These are phyloP conservation scores for Pyrus hybrid DNA, from an alignment of 331 rosid species.

Conservation along the genomic window DNA sequence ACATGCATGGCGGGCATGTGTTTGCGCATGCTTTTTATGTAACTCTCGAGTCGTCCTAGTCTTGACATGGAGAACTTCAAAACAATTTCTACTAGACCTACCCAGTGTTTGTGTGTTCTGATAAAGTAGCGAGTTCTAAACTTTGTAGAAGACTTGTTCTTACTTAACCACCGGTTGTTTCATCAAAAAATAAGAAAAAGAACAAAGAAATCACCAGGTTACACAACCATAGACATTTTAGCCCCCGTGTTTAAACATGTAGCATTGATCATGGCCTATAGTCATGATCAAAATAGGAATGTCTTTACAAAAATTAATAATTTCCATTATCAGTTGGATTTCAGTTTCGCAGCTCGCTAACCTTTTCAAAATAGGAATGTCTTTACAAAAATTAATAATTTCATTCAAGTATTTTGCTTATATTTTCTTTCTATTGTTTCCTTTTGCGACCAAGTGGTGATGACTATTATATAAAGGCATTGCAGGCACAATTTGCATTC, in stretches of 20 bases:
- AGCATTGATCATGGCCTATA: not conserved
- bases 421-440: not conserved
- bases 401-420: not conserved
- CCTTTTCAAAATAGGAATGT: not conserved
- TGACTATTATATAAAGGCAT: not conserved
- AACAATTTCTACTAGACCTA: not conserved
- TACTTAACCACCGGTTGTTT: not conserved
- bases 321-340: not conserved
- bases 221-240: too few relatives aligned
- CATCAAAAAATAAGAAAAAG: too few relatives aligned
- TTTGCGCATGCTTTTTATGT: too few relatives aligned
- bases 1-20: not conserved
- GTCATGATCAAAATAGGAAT: not conserved
- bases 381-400: not conserved
- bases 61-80: too few relatives aligned
- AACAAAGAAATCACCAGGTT: too few relatives aligned
- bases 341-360: not conserved
- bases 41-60: too few relatives aligned
- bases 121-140: not conserved
- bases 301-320: too few relatives aligned
- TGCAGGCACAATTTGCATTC: slow-evolving; percentile 25
- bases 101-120: not conserved
- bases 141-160: not conserved
- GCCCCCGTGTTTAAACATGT: too few relatives aligned
- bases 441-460: not conserved